Percentiles rank a stretch among this genome's conserved stretches.
Conservation (phyloP, 306 rosid species). For the Herpetospermum pedunculosum region DNA sequence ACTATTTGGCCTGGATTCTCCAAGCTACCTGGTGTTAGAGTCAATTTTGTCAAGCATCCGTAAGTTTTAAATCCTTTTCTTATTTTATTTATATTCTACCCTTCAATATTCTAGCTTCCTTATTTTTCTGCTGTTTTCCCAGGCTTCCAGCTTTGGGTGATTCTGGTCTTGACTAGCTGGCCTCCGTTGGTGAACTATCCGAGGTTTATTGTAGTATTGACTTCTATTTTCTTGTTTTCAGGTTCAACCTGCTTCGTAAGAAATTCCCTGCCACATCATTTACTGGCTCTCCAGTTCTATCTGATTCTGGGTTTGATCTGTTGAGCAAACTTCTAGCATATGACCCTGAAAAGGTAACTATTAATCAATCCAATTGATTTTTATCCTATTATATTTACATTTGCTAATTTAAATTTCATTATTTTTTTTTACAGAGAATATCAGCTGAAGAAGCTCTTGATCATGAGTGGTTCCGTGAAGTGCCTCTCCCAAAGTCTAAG, state of each 20-base stretch:
- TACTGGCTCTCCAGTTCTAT: constrained; percentile 64
- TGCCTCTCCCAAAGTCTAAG: constrained; percentile 49
- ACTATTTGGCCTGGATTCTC: constrained; percentile 76
- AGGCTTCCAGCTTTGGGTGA: constrained; percentile 99
- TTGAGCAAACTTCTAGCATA: constrained; percentile 60
- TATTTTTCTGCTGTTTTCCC: constrained; percentile 90
- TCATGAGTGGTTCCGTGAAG: constrained; percentile 81
- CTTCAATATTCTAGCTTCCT: constrained; percentile 35
- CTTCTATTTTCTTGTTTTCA: constrained; percentile 25
- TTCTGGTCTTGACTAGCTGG: constrained; percentile 87
- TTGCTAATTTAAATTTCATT: background rate
- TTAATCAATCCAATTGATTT: background rate
- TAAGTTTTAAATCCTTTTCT: constrained; percentile 21
- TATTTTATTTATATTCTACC: background rate
- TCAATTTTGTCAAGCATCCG: constrained; percentile 61
- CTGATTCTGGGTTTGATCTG: constrained; percentile 76
- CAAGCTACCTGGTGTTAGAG: constrained; percentile 55
- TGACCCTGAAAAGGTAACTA: constrained; percentile 55
- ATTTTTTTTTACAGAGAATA: constrained; percentile 47
- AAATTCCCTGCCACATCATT: constrained; percentile 79
- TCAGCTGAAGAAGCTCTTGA: constrained; percentile 65
- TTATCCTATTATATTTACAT: background rate
- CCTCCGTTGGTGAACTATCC: constrained; percentile 61
- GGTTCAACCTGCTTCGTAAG: constrained; percentile 57
- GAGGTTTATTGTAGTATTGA: constrained; percentile 37